Conservation (phyloP, 75 land plant genomes). For the Isoetes taiwanensis region DNA sequence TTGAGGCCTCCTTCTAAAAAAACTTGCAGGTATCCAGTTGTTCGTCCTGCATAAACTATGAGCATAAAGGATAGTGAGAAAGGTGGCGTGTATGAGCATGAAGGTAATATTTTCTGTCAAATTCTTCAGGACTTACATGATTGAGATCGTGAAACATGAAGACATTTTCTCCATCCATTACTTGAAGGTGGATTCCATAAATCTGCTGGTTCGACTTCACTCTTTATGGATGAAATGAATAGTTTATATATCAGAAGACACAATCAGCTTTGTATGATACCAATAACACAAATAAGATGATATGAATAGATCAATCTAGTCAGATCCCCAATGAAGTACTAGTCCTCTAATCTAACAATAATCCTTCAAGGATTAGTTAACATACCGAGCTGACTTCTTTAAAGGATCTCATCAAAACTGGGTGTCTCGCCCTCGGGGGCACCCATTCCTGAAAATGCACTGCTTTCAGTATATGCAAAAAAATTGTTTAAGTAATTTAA, state of each 20-base stretch:
- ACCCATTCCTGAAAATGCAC: slow-evolving; percentile 95
- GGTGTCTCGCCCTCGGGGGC: slow-evolving; percentile 62
- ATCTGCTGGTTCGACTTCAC: slow-evolving; percentile 21
- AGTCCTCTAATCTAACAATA: background rate
- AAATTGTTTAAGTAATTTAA: no score
- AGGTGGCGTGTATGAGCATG: background rate
- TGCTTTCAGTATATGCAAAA: no score
- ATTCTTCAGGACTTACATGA: background rate
- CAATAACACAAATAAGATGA: background rate
- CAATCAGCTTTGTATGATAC: background rate
- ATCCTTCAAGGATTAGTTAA: background rate
- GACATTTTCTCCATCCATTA: slow-evolving; percentile 64
- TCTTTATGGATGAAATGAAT: background rate
- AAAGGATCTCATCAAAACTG: slow-evolving; percentile 37
- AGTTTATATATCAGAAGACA: background rate
- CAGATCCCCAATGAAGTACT: slow-evolving; percentile 11
- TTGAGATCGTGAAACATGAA: slow-evolving; percentile 9
- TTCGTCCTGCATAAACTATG: slow-evolving; percentile 30
- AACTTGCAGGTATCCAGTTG: slow-evolving; percentile 68
- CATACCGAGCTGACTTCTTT: slow-evolving; percentile 25
- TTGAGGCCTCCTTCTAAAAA: slow-evolving; percentile 91
- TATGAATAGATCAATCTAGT: slow-evolving; percentile 11
- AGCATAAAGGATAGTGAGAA: background rate
- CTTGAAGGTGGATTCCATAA: slow-evolving; percentile 52
- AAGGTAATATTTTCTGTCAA: background rate